Conservation (phyloP, 179 eudicot genomes). For the Spinacia oleracea region DNA sequence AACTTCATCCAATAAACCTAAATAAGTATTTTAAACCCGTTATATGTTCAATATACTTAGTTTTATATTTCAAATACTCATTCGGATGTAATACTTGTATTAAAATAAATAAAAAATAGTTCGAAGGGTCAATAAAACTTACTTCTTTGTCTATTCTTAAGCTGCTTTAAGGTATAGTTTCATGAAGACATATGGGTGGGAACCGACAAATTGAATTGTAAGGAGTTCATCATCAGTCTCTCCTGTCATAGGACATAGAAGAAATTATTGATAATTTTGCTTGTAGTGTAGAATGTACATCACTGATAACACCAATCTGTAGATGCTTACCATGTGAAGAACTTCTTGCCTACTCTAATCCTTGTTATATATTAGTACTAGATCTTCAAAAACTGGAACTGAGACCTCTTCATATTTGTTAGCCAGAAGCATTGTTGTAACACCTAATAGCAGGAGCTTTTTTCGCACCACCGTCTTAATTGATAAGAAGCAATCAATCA, state of each 20-base stretch:
- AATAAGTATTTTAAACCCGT: no score
- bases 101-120: no score
- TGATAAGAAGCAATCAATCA: constrained; percentile 70
- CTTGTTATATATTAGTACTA: constrained; percentile 62
- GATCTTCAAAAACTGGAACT: constrained; percentile 53
- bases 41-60: no score
- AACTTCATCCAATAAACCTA: no score
- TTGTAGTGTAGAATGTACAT: no score
- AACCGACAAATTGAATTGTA: constrained; percentile 63
- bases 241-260: constrained; percentile 43
- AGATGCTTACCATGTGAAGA: constrained; percentile 60
- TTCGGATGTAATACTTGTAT: no score
- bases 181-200: constrained; percentile 80
- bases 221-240: constrained; percentile 56
- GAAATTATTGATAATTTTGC: background rate
- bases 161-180: constrained; percentile 78
- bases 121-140: no score
- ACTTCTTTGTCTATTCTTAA: constrained; percentile 55
- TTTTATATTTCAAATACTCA: no score
- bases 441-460: constrained; percentile 60
- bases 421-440: constrained; percentile 44
- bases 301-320: background rate
- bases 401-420: constrained; percentile 44
- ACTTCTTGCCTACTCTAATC: constrained; percentile 65
- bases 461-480: constrained; percentile 55